Evolutionary conservation across 108 stramenopile species (phyloP).

Genomic region (Conticribra weissflogii): DNA sequence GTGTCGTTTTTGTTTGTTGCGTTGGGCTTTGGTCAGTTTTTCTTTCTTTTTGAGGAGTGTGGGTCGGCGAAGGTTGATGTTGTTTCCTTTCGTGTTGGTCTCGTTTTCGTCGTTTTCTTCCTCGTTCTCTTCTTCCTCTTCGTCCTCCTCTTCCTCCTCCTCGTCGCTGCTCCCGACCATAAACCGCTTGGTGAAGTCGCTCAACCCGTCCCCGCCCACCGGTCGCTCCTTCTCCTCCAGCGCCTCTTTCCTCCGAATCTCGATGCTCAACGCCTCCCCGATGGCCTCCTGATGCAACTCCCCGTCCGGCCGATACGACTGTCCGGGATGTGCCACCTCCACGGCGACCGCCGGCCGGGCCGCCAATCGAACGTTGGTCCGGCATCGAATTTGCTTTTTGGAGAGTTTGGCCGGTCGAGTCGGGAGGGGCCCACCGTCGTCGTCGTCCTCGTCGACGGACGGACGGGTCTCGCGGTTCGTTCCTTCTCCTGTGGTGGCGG

Average conservation of each 20-base stretch:
- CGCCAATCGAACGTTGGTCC: slow-evolving; percentile 19
- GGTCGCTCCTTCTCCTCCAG: slow-evolving; percentile 58
- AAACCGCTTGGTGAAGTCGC: slow-evolving; percentile 65
- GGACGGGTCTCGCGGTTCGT: too few relatives aligned
- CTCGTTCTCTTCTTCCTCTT: slow-evolving; percentile 39
- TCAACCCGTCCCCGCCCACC: slow-evolving; percentile 66
- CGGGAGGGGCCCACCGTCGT: too few relatives aligned
- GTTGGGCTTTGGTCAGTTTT: slow-evolving; percentile 82
- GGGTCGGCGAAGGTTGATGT: too few relatives aligned
- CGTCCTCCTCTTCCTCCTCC: slow-evolving; percentile 62
- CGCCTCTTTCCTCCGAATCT: slow-evolving; percentile 73
- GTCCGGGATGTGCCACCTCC: slow-evolving; percentile 76
- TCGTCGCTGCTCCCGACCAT: slow-evolving; percentile 55
- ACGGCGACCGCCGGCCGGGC: slow-evolving; percentile 52
- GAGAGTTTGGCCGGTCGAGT: slow-evolving; percentile 27
- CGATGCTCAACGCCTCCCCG: slow-evolving; percentile 70
- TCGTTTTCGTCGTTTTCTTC: slow-evolving; percentile 5
- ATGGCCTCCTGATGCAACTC: slow-evolving; percentile 72
- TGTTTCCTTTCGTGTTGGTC: too few relatives aligned
- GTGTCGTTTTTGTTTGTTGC: slow-evolving; percentile 81
- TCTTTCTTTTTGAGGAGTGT: slow-evolving; percentile 56
- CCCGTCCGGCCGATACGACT: slow-evolving; percentile 83
- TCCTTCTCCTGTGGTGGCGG: too few relatives aligned
- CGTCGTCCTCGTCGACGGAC: too few relatives aligned
- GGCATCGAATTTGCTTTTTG: slow-evolving; percentile 39